Conservation (phyloP, 1,284 basidiomycete genomes). For the Microbotryomycetes sp. region DNA sequence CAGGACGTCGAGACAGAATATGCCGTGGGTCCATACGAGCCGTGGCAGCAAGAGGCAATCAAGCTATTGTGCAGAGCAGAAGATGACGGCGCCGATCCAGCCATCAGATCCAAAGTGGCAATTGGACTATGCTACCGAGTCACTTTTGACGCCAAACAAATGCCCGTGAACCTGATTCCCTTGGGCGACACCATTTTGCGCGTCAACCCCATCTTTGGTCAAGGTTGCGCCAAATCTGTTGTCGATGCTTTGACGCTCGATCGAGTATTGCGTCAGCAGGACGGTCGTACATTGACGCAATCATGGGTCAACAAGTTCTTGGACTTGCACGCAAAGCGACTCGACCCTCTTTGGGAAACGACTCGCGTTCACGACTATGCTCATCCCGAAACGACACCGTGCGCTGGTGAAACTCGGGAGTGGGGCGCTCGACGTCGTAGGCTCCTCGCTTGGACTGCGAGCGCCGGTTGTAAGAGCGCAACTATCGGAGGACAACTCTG, state of each 20-base stretch:
- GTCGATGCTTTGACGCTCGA: slow-evolving; percentile 9
- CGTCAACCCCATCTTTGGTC: slow-evolving; percentile 14
- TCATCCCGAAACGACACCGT: slow-evolving; percentile 7
- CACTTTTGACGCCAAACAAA: slow-evolving; percentile 1
- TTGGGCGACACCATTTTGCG: slow-evolving; percentile 7
- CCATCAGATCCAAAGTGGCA: slow-evolving; percentile 1
- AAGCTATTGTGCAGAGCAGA: slow-evolving; percentile 6
- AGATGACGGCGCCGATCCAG: not conserved
- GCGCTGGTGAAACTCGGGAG: slow-evolving; percentile 3
- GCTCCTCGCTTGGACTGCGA: slow-evolving; percentile 2
- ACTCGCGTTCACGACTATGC: not conserved
- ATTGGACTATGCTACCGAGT: slow-evolving; percentile 14
- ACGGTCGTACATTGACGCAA: not conserved
- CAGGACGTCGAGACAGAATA: slow-evolving; percentile 4
- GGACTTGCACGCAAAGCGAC: not conserved
- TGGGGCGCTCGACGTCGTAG: not conserved
- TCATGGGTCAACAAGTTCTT: not conserved
- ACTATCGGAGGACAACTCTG: not conserved
- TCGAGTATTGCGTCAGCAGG: not conserved
- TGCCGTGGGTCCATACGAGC: slow-evolving; percentile 1
- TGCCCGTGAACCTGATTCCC: slow-evolving; percentile 9
- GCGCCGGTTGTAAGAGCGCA: slow-evolving; percentile 5
- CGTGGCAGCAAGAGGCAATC: slow-evolving; percentile 11
- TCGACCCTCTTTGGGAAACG: not conserved
- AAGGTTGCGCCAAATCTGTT: slow-evolving; percentile 10